phyloP scores from a whole-genome alignment of 1,284 basidiomycete species.

The Rugosomyces carneus region DNA sequence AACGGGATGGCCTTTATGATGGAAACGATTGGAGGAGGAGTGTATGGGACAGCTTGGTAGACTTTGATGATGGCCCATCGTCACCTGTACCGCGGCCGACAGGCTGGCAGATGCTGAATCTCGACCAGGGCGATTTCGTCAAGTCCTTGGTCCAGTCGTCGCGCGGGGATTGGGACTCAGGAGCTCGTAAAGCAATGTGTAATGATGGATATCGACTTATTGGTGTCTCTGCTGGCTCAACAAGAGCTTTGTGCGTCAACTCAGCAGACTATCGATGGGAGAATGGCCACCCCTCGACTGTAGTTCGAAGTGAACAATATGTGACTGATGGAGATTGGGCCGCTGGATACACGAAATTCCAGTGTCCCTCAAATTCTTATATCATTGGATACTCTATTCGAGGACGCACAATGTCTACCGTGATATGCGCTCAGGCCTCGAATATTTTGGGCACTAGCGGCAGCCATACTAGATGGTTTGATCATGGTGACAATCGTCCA shows the following conservation, averaged over 20 bases:
- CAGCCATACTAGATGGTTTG: slow-evolving; percentile 13
- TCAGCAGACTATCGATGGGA: slow-evolving; percentile 11
- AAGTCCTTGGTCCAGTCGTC: slow-evolving; percentile 9
- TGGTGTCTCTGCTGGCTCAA: slow-evolving; percentile 12
- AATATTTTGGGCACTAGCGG: slow-evolving; percentile 7
- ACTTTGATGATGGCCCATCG: not conserved
- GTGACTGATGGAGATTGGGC: slow-evolving; percentile 13
- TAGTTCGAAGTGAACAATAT: slow-evolving; percentile 10
- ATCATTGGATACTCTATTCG: slow-evolving; percentile 15
- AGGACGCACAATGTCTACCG: slow-evolving; percentile 9
- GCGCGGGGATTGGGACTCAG: slow-evolving; percentile 14
- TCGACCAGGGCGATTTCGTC: slow-evolving; percentile 13
- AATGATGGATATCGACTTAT: slow-evolving; percentile 14
- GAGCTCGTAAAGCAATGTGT: slow-evolving; percentile 14
- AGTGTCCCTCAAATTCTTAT: slow-evolving; percentile 13
- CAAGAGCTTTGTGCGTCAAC: slow-evolving; percentile 11
- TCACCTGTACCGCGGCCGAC: slow-evolving; percentile 6
- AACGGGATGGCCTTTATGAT: slow-evolving; percentile 12
- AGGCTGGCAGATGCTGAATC: slow-evolving; percentile 15
- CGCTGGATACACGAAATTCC: slow-evolving; percentile 14
- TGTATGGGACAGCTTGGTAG: slow-evolving; percentile 11
- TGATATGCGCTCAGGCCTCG: slow-evolving; percentile 13
- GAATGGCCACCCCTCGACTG: slow-evolving; percentile 11
- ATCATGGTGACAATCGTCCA: slow-evolving; percentile 10
- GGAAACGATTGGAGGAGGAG: slow-evolving; percentile 14